These are phyloP conservation scores for Carex kokanica DNA, from an alignment of 176 grass and related monocot genomes.

Conservation along the genomic window DNA sequence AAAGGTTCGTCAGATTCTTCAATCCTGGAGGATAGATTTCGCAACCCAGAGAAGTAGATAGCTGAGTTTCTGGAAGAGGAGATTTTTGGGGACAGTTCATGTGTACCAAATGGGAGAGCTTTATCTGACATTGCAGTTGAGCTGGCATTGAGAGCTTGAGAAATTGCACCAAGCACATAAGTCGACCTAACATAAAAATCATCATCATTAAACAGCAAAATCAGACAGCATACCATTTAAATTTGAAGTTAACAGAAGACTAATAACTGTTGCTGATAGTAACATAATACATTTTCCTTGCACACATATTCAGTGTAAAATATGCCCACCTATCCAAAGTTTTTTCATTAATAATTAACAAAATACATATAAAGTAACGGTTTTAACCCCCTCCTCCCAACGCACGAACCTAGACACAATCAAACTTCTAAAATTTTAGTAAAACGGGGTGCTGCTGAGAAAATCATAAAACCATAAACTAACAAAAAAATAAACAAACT, in stretches of 20 bases:
- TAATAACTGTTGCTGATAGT: not conserved
- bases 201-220: not conserved
- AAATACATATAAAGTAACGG: not conserved
- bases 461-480: not conserved
- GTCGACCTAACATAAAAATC: not conserved
- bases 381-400: not conserved
- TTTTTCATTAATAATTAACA: not conserved
- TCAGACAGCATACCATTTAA: not conserved
- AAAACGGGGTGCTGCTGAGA: not conserved
- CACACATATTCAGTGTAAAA: not conserved
- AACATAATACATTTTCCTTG: not conserved
- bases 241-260: not conserved
- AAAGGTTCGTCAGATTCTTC: conserved; percentile 16
- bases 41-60: not conserved
- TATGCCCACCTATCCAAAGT: not conserved
- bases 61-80: not conserved
- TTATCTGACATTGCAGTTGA: not conserved
- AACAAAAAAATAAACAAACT: not conserved
- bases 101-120: not conserved
- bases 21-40: conserved; percentile 8
- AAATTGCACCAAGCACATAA: conserved; percentile 9
- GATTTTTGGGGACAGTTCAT: not conserved
- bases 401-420: not conserved
- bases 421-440: not conserved
- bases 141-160: not conserved